Evolutionary conservation across 2,329 filamentous ascomycete species (phyloP).

Genomic region (Cylindrodendrum hubeiense): DNA sequence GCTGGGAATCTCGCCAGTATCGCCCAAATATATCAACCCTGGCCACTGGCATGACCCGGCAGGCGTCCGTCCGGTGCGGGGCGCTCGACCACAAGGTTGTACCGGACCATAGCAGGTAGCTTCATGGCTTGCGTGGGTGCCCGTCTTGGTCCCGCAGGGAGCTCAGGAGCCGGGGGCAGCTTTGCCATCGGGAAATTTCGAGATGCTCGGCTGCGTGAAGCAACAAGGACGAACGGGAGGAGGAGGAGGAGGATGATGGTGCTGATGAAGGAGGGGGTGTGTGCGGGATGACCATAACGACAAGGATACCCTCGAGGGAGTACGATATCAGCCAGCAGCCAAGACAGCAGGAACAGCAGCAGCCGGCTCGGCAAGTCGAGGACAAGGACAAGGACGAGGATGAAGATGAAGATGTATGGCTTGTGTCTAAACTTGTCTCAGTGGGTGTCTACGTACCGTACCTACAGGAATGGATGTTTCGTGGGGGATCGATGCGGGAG

Average conservation of each 20-base stretch:
- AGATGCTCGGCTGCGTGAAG: conserved; percentile 10
- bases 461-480: conserved; percentile 22
- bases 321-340: conserved; percentile 8
- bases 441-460: conserved; percentile 11
- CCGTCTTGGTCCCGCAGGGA: conserved; percentile 13
- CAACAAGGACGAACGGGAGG: conserved; percentile 1
- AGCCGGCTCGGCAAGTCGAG: conserved; percentile 3
- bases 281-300: conserved; percentile 25
- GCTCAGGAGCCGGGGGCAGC: conserved; percentile 6
- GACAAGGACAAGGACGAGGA: conserved; percentile 1
- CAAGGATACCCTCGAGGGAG: conserved; percentile 23
- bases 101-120: not conserved
- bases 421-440: conserved; percentile 11
- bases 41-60: conserved; percentile 9
- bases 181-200: conserved; percentile 16
- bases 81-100: conserved; percentile 1
- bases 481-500: conserved; percentile 14
- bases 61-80: conserved; percentile 17
- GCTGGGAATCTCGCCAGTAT: conserved; percentile 3
- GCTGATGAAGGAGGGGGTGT: conserved; percentile 6
- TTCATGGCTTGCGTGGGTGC: conserved; percentile 15
- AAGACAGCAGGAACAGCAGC: too few species aligned
- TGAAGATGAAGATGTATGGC: conserved; percentile 2
- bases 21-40: conserved; percentile 1
- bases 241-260: conserved; percentile 1